A percentile compares a stretch with the other conserved stretches of the same genome.
Evolutionary conservation across 2,329 filamentous ascomycete genomes (phyloP).

Genomic region (Colletotrichum lupini): DNA sequence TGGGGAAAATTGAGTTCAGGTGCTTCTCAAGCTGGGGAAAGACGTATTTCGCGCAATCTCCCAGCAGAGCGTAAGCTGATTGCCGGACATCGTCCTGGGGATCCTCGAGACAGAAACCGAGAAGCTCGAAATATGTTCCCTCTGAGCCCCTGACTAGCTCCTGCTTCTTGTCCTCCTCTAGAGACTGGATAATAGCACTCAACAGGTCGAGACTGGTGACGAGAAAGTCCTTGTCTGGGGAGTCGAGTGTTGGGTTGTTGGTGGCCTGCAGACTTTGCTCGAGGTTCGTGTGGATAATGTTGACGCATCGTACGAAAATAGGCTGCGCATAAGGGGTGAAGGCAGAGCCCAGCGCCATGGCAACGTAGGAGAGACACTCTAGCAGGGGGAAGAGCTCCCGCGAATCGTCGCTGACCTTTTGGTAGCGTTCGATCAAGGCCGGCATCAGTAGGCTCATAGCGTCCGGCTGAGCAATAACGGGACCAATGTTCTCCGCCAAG

Average conservation of each 20-base stretch:
- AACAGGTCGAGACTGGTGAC: conserved; percentile 94
- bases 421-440: conserved; percentile 88
- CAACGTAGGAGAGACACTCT: conserved; percentile 96
- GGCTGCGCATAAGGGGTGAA: conserved; percentile 89
- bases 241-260: conserved; percentile 75
- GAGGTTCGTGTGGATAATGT: conserved; percentile 91
- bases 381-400: conserved; percentile 93
- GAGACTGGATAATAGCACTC: conserved; percentile 91
- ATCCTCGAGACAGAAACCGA: conserved; percentile 94
- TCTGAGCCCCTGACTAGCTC: conserved; percentile 81
- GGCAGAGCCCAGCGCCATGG: conserved; percentile 81
- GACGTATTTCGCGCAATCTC: conserved; percentile 93
- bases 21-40: conserved; percentile 83
- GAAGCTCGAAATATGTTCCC: conserved; percentile 88
- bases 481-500: conserved; percentile 89
- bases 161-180: conserved; percentile 78
- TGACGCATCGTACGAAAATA: conserved; percentile 88
- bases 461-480: conserved; percentile 81
- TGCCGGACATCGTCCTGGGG: conserved; percentile 91
- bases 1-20: conserved; percentile 78
- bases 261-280: conserved; percentile 80
- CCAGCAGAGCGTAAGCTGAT: conserved; percentile 93
- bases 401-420: conserved; percentile 87
- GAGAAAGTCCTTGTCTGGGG: conserved; percentile 95
- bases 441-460: conserved; percentile 93